phyloP scores from a whole-genome alignment of 2,329 filamentous ascomycete genomes.

The Tolypocladium tundrense region DNA sequence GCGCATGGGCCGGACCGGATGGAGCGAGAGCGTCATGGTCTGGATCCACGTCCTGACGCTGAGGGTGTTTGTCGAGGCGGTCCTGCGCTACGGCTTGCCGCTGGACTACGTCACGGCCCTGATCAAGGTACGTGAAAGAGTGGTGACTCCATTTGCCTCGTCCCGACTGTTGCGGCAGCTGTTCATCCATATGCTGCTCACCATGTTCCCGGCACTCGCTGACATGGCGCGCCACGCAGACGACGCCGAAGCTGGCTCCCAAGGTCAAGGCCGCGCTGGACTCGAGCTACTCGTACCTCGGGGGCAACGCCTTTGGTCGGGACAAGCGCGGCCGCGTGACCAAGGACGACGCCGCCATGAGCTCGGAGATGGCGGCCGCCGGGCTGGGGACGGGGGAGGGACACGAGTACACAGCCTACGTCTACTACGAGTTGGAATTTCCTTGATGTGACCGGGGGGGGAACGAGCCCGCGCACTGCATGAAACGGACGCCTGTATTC shows the following conservation, averaged over 20 bases:
- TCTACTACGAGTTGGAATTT: constrained; percentile 93
- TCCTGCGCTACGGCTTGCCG: constrained; percentile 89
- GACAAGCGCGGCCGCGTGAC: constrained; percentile 90
- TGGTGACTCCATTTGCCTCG: background rate
- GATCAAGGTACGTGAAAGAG: constrained; percentile 55
- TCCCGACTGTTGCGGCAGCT: background rate
- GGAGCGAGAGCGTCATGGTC: constrained; percentile 91
- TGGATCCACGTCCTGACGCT: constrained; percentile 89
- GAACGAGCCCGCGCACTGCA: background rate
- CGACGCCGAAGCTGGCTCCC: constrained; percentile 68
- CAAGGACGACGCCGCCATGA: constrained; percentile 74
- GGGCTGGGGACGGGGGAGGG: constrained; percentile 58
- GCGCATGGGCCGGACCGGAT: constrained; percentile 78
- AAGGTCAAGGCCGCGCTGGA: constrained; percentile 76
- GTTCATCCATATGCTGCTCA: constrained; percentile 7
- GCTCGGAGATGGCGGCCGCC: constrained; percentile 74
- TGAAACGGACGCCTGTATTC: constrained; percentile 17
- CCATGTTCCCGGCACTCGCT: background rate
- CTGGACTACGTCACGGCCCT: constrained; percentile 80
- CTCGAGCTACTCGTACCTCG: constrained; percentile 78
- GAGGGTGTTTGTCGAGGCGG: constrained; percentile 93
- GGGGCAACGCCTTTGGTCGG: constrained; percentile 83
- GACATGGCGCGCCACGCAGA: constrained; percentile 36
- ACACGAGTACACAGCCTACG: constrained; percentile 86
- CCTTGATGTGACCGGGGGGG: constrained; percentile 17